Evolutionary conservation across 2,329 filamentous ascomycete genomes (phyloP).

Genomic region (Aspergillus transmontanensis): DNA sequence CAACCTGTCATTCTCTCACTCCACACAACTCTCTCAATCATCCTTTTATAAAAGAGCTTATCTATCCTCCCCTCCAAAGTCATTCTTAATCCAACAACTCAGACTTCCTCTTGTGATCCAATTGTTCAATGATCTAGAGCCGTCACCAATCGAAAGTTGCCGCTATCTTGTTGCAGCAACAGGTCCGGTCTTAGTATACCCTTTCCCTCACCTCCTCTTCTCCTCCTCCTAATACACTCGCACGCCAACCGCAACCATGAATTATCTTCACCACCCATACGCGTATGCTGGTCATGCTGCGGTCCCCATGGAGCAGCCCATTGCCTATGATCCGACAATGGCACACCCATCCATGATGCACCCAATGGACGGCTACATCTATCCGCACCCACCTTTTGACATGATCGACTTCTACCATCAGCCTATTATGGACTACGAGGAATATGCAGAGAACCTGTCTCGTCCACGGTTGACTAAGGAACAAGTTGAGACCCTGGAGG

Average conservation of each 20-base stretch:
- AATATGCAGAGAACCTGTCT: slow-evolving; percentile 51
- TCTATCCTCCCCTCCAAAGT: not conserved
- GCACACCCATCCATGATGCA: slow-evolving; percentile 41
- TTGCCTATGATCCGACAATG: slow-evolving; percentile 40
- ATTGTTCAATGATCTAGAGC: slow-evolving; percentile 15
- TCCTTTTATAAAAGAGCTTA: slow-evolving; percentile 1
- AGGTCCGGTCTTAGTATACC: slow-evolving; percentile 2
- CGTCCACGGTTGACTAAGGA: slow-evolving; percentile 55
- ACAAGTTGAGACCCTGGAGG: slow-evolving; percentile 53
- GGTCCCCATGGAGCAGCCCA: slow-evolving; percentile 40
- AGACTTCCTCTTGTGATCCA: slow-evolving; percentile 9
- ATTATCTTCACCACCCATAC: slow-evolving; percentile 43
- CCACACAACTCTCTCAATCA: not conserved
- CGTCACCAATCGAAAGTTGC: slow-evolving; percentile 3
- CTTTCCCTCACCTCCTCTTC: slow-evolving; percentile 8
- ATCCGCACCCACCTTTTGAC: slow-evolving; percentile 43
- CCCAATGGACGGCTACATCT: slow-evolving; percentile 42
- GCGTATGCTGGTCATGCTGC: slow-evolving; percentile 36
- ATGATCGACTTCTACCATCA: slow-evolving; percentile 47
- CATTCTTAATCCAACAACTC: slow-evolving; percentile 1
- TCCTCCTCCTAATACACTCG: slow-evolving; percentile 11
- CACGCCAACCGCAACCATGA: slow-evolving; percentile 33
- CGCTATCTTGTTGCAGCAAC: slow-evolving; percentile 11
- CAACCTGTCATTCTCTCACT: slow-evolving; percentile 1
- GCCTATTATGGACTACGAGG: slow-evolving; percentile 48